Evolutionary conservation across 2,329 filamentous ascomycete species (phyloP).

Genomic region (Colletotrichum tropicale): DNA sequence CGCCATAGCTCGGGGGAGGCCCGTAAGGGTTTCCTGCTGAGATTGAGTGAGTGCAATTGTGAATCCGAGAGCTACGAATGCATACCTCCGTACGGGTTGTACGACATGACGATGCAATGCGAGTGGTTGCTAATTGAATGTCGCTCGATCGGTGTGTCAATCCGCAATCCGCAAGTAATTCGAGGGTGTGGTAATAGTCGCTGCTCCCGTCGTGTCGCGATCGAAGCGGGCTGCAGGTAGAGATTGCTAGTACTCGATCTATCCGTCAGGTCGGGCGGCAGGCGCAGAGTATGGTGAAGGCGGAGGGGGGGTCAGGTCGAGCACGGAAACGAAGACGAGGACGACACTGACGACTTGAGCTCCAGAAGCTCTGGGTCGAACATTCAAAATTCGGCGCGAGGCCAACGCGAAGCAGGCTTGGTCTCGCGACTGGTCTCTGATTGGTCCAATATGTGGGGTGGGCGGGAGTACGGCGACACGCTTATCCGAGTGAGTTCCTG

Average conservation of each 20-base stretch:
- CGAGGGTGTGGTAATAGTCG: background rate
- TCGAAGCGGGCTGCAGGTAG: background rate
- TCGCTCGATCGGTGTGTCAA: background rate
- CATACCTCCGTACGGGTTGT: conserved; percentile 65
- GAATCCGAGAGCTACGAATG: conserved; percentile 16
- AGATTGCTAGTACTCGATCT: background rate
- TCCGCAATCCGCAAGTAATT: background rate
- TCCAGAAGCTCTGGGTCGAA: background rate
- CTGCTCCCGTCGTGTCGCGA: background rate
- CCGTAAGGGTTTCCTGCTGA: conserved; percentile 65
- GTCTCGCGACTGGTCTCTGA: conserved; percentile 18
- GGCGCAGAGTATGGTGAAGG: background rate
- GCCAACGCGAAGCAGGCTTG: conserved; percentile 12
- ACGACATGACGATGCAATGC: conserved; percentile 48
- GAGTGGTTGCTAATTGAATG: background rate
- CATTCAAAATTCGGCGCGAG: conserved; percentile 20
- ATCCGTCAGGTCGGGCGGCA: background rate
- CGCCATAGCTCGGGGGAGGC: conserved; percentile 74
- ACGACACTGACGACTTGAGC: background rate
- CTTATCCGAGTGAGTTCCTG: conserved; percentile 11
- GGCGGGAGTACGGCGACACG: background rate
- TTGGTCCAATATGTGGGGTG: background rate
- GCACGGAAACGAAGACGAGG: background rate
- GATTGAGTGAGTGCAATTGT: conserved; percentile 20
- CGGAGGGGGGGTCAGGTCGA: background rate